phyloP scores from a whole-genome alignment of 2,329 filamentous ascomycete species.

The Magnaporthiopsis incrustans region DNA sequence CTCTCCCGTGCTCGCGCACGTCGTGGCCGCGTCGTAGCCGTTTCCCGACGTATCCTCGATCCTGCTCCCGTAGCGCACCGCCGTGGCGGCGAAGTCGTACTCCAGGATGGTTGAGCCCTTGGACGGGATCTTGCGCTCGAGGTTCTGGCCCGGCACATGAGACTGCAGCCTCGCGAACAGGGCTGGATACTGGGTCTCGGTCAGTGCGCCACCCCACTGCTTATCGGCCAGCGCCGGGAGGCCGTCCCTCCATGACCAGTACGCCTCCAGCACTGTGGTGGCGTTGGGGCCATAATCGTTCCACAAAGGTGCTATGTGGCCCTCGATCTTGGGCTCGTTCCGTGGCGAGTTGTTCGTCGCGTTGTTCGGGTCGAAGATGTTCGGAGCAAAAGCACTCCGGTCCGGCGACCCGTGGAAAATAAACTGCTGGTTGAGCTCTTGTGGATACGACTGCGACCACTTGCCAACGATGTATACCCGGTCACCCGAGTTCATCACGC shows the following conservation, averaged over 20 bases:
- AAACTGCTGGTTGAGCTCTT: slow-evolving; percentile 33
- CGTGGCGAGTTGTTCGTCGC: slow-evolving; percentile 35
- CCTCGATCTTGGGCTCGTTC: slow-evolving; percentile 32
- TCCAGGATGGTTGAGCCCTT: slow-evolving; percentile 25
- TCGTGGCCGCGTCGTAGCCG: slow-evolving; percentile 29
- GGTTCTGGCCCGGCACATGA: slow-evolving; percentile 37
- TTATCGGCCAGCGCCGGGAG: slow-evolving; percentile 44
- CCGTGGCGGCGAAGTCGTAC: slow-evolving; percentile 21
- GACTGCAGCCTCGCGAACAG: slow-evolving; percentile 31
- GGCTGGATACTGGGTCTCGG: slow-evolving; percentile 27
- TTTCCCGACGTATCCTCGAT: slow-evolving; percentile 30
- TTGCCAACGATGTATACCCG: slow-evolving; percentile 43
- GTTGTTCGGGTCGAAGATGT: slow-evolving; percentile 42
- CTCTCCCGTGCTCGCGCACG: slow-evolving; percentile 24
- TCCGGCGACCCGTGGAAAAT: slow-evolving; percentile 36
- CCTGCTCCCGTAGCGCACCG: slow-evolving; percentile 3
- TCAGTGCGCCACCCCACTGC: slow-evolving; percentile 43
- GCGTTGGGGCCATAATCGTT: slow-evolving; percentile 47
- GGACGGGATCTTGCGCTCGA: slow-evolving; percentile 34
- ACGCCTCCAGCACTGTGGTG: slow-evolving; percentile 41
- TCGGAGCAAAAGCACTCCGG: slow-evolving; percentile 36
- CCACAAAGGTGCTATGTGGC: slow-evolving; percentile 43
- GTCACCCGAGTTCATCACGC: slow-evolving; percentile 46
- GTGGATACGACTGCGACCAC: slow-evolving; percentile 33
- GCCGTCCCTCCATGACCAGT: slow-evolving; percentile 41